A percentile compares a stretch with the other conserved stretches of the same genome.
phyloP scores from a whole-genome alignment of 495 filamentous ascomycete species.

The Aspergillus homomorphus region DNA sequence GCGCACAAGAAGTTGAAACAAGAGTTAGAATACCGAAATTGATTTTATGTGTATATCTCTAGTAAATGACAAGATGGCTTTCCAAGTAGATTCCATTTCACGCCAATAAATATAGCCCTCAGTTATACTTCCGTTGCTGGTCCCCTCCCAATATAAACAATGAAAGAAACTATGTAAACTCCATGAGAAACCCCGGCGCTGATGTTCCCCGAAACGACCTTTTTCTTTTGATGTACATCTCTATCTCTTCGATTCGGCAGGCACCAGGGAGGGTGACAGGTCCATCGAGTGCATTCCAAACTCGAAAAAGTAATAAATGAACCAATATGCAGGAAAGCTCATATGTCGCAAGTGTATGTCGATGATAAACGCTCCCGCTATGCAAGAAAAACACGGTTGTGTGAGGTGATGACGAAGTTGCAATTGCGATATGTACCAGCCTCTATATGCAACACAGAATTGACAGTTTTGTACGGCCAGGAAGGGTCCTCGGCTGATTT shows the following conservation, averaged over 20 bases:
- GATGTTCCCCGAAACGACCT: not conserved
- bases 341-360: conserved; percentile 1
- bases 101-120: not conserved
- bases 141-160: conserved; percentile 18
- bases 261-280: not conserved
- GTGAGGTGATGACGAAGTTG: not conserved
- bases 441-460: not conserved
- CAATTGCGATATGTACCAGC: not conserved
- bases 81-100: not conserved
- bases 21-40: not conserved
- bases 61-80: not conserved
- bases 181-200: conserved; percentile 1
- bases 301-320: conserved; percentile 1
- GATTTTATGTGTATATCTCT: not conserved
- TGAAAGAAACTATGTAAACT: conserved; percentile 11
- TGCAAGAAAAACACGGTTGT: conserved; percentile 12
- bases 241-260: not conserved
- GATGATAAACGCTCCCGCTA: conserved; percentile 17
- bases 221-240: conserved; percentile 9
- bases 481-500: not conserved
- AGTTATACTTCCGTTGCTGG: conserved; percentile 1
- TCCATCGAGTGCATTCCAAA: not conserved
- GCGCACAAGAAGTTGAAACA: not conserved
- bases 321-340: not conserved
- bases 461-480: not conserved